These are phyloP conservation scores for Coniella lustricola DNA, from an alignment of 2,329 filamentous ascomycete genomes.

Conservation along the genomic window DNA sequence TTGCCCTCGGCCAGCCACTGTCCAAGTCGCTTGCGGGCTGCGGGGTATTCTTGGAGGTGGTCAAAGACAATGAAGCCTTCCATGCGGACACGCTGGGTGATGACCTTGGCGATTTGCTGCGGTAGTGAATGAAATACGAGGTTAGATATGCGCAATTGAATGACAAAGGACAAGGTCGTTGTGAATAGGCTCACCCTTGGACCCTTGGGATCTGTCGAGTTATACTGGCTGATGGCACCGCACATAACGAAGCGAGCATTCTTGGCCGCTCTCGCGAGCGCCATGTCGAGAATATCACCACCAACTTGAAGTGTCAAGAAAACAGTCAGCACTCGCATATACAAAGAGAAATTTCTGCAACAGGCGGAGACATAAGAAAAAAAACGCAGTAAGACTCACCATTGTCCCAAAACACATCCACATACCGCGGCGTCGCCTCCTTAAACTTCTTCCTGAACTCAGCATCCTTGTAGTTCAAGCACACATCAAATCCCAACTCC, in stretches of 20 bases:
- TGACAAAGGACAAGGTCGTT: neutral
- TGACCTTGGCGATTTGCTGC: conserved; percentile 15
- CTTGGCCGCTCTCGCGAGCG: conserved; percentile 53
- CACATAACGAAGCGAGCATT: conserved; percentile 64
- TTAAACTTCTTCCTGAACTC: conserved; percentile 55
- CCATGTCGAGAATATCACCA: conserved; percentile 62
- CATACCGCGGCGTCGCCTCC: conserved; percentile 49
- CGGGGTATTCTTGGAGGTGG: conserved; percentile 48
- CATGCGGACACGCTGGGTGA: conserved; percentile 32
- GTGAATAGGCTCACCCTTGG: conserved; percentile 1
- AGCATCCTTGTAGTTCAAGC: conserved; percentile 61
- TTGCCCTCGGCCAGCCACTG: conserved; percentile 65
- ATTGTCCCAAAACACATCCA: conserved; percentile 72
- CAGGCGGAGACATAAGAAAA: too few relatives aligned
- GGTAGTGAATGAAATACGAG: too few relatives aligned
- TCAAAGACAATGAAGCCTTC: conserved; percentile 71
- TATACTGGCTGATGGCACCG: conserved; percentile 33
- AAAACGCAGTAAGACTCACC: conserved; percentile 13
- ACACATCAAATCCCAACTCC: conserved; percentile 56
- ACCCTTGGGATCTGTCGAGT: conserved; percentile 10
- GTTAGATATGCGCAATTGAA: too few relatives aligned
- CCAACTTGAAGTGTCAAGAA: conserved; percentile 38
- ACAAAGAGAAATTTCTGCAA: too few relatives aligned
- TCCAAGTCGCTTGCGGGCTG: conserved; percentile 53
- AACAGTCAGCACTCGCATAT: neutral